Base-by-base conservation (phyloP, 164 flowering plant genomes). In the Vitis rotundifolia region DNA sequence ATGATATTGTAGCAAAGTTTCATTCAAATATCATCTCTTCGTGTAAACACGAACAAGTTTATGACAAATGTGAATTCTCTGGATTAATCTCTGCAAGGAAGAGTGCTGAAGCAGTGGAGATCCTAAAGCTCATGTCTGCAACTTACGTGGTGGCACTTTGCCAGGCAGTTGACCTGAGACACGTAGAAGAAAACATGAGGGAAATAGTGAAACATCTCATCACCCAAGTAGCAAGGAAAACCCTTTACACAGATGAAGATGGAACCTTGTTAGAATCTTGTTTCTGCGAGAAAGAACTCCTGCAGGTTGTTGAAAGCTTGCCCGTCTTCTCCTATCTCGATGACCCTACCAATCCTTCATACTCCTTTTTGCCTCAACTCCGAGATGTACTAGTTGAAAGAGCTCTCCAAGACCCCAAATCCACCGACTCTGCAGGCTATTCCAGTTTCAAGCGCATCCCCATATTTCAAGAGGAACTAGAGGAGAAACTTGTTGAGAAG, bases 131-230 rank as follows among this genome's bases (percentile, higher is more conserved):
- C 68, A 83, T 85, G 86, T 81, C 81, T 1, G 66, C 86, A 3
- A 76, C 86, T 2, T 85, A 13, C 77, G 73, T 85, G 77, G 82
- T 85, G 59, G 88, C 78, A 6, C 83, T 85, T n/a, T 85, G 85
- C 77, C 88, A 85, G 29, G 88, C 88, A 2, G 69, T 76, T 11
- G 88, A 85, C 62, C 70, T 85, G 55, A 77, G 88, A 14, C 87
- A 85, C 26, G 18, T 83, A 66, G 89, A 83, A 76, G 89, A 85
- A 71, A 83, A 85, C 79, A 71, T 85, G 80, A 75, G 73, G 62
- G 75, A 77, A 16, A 62, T 67, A 1, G 85, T 85, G 15, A 85
- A 82, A 60, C 72, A 77, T 47, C 29, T 71, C 0, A 58, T 85
- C n/a, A 56, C 66, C 55, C 85, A 83, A 59, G 77, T 71, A 1